phyloP scores from a whole-genome alignment of 495 filamentous ascomycete species.

The Trichoderma erinaceum region DNA sequence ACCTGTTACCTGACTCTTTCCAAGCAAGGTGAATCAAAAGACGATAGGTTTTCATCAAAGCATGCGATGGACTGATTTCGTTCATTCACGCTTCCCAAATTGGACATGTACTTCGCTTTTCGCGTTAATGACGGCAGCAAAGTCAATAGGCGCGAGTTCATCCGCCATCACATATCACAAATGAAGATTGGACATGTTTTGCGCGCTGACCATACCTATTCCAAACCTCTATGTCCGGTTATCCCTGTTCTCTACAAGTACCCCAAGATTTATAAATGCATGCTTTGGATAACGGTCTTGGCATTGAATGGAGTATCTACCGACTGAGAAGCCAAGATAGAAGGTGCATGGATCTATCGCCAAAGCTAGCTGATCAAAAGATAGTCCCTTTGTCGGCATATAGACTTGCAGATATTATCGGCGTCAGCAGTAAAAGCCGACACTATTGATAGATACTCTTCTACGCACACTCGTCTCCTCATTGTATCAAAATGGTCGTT shows the following conservation, averaged over 20 bases:
- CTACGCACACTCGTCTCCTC: no score
- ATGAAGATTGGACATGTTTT: background rate
- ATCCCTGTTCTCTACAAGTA: background rate
- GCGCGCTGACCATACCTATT: background rate
- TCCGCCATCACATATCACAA: background rate
- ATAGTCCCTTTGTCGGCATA: background rate
- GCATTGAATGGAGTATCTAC: background rate
- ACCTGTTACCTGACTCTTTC: no score
- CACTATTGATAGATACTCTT: background rate
- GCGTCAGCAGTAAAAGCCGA: background rate
- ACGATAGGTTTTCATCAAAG: no score
- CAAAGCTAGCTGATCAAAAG: background rate
- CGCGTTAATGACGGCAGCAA: background rate
- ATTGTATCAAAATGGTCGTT: no score
- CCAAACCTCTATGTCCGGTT: background rate
- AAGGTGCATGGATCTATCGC: background rate
- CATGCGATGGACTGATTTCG: no score
- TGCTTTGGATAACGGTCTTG: background rate
- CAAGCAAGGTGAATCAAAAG: no score
- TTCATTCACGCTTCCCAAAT: background rate
- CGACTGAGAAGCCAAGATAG: background rate
- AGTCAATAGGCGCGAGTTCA: background rate
- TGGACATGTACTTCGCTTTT: background rate
- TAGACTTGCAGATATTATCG: background rate
- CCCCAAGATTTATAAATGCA: background rate